Evolutionary conservation across 352 stramenopile genomes (phyloP), one percentile per base, ranked within the genome.

Genomic region (Pythium folliculosum): DNA sequence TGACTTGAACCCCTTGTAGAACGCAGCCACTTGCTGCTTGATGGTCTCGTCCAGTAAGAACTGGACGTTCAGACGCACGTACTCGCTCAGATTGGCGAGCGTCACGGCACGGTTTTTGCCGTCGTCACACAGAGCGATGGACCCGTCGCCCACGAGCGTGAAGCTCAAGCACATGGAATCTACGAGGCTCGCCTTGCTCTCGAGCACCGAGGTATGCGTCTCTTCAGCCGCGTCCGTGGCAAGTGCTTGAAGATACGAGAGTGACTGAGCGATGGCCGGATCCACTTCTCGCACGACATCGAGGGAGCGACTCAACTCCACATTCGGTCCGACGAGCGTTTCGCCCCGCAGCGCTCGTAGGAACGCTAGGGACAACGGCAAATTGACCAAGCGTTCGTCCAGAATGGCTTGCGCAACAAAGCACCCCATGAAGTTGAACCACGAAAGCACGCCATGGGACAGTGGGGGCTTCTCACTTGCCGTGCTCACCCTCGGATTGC

Each of bases 321-420:
- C 71, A 8, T 71, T 67, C 1, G 55, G 54, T 1, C 81, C 76
- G 1, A 89, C 76, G 17, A 95, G 69, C 21, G 61, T 68, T 51
- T 93, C 82, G 23, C 81, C 78, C 7, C 79, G 82, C 23, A 93
- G 53, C 9, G 74, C 73, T 23, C 81, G 81, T 38, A 94, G 56
- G 47, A 96, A 91, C 40, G 90, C 81, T 9, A 84, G 75, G 19
- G 90, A 81, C 30, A 97, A 76, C 38, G 90, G 87, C 27, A 96
- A 59, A 50, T 95, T 91, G 30, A 97, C 60, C 57, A 96, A 61
- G 5, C 90, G 82, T 22, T 94, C 86, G 72, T 97, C 90, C 30
- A 96, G 73, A 9, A 96, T 71, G 1, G 90, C 85, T 67, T 93
- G 85, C 0, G 76, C 81, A 2, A 93, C 75, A 54, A 93, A 88